These are phyloP conservation scores for Heterobasidion parviporum DNA, from an alignment of 1,284 basidiomycete genomes.

Conservation along the genomic window DNA sequence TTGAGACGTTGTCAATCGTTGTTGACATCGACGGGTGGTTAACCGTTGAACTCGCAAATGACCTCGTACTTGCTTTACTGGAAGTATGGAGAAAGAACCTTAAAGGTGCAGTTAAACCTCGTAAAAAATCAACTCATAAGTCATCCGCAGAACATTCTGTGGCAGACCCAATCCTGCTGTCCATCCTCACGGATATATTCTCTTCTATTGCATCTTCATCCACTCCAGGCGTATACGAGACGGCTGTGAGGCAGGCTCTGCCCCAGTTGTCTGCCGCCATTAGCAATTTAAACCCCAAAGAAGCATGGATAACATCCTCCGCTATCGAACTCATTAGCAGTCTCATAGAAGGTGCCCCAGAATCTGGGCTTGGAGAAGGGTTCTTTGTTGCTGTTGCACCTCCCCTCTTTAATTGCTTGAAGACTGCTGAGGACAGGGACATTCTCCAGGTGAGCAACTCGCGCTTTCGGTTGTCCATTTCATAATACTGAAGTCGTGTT, in stretches of 20 bases:
- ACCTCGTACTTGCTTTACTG: slow-evolving; percentile 58
- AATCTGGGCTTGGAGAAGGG: slow-evolving; percentile 65
- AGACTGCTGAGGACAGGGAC: slow-evolving; percentile 71
- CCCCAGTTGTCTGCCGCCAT: slow-evolving; percentile 69
- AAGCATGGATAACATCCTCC: slow-evolving; percentile 66
- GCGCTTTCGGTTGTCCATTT: background rate
- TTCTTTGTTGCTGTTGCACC: slow-evolving; percentile 72
- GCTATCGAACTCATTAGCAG: slow-evolving; percentile 78
- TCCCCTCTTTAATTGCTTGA: slow-evolving; percentile 63
- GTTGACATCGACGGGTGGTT: slow-evolving; percentile 72
- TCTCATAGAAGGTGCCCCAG: slow-evolving; percentile 57
- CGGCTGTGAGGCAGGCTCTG: slow-evolving; percentile 65
- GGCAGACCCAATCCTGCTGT: slow-evolving; percentile 83
- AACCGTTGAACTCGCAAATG: slow-evolving; percentile 51
- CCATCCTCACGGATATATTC: slow-evolving; percentile 80
- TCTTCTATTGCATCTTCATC: slow-evolving; percentile 58
- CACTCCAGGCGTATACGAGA: slow-evolving; percentile 53
- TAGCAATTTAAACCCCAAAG: slow-evolving; percentile 43
- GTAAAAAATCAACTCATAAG: background rate
- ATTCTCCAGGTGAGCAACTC: slow-evolving; percentile 60
- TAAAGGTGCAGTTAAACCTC: slow-evolving; percentile 46
- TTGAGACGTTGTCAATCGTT: slow-evolving; percentile 80
- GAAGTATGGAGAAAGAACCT: slow-evolving; percentile 82
- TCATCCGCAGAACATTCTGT: background rate
- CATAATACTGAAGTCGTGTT: background rate